Evolutionary conservation across 768 basidiomycete genomes (phyloP).

Genomic region (Boletellus sp.): DNA sequence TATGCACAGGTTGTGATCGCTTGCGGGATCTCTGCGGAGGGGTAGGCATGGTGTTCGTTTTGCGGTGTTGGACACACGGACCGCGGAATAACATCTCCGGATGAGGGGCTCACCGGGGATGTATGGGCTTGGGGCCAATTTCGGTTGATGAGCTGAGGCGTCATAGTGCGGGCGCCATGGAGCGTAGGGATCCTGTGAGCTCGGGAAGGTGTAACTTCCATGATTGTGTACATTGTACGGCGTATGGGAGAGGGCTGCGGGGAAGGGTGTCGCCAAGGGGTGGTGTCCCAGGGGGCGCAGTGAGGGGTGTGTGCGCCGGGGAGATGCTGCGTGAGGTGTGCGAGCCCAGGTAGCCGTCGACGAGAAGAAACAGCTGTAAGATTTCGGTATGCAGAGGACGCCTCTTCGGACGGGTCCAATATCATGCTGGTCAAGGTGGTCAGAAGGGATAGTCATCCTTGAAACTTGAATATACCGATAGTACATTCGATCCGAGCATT

Average conservation of each 20-base stretch:
- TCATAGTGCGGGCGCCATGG: slow-evolving; percentile 5
- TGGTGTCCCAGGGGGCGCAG: background rate
- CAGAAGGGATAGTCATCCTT: too few species aligned
- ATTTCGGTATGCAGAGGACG: too few species aligned
- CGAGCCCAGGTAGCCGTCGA: too few species aligned
- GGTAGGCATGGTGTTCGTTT: slow-evolving; percentile 2
- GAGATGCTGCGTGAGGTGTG: slow-evolving; percentile 6
- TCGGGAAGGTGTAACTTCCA: slow-evolving; percentile 6
- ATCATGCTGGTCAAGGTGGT: too few species aligned
- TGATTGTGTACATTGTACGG: slow-evolving; percentile 1
- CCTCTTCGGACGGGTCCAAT: too few species aligned
- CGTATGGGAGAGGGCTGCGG: background rate
- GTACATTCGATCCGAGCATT: too few species aligned
- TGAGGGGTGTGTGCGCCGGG: too few species aligned
- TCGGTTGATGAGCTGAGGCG: slow-evolving; percentile 10
- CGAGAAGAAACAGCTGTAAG: too few species aligned
- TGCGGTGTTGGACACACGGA: slow-evolving; percentile 6
- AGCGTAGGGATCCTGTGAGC: slow-evolving; percentile 14
- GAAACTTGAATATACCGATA: too few species aligned
- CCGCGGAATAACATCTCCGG: slow-evolving; percentile 10
- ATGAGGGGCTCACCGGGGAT: slow-evolving; percentile 21
- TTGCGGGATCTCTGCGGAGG: slow-evolving; percentile 1
- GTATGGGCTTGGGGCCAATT: slow-evolving; percentile 29
- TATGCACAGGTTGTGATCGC: slow-evolving; percentile 2
- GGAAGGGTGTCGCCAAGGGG: slow-evolving; percentile 16